Base-by-base conservation (phyloP, 2,329 filamentous ascomycete genomes). In the Claviceps purpurea region DNA sequence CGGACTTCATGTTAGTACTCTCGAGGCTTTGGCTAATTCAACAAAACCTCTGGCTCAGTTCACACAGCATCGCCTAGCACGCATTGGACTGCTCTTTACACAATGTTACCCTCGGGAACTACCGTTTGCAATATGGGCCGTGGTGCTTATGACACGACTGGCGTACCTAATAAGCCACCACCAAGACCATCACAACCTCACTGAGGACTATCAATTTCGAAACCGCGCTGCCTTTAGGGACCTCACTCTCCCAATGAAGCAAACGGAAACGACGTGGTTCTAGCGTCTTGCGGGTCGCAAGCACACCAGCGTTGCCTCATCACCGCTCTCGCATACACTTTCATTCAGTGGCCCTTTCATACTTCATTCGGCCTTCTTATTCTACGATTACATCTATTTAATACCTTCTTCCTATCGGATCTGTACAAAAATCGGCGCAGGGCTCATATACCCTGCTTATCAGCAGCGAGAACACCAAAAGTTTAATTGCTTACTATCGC, bases 121-220 rank as follows among this genome's bases (percentile, higher is more conserved):
- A 62, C 58, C 55, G 61, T 62, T 49, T 62, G 58, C 64, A 73
- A 75, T 62, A 74, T 75, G 71, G 74, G 71, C 55, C 68, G 74
- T 53, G 73, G 74, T 54, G 73, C 72, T 57, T 77, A 77, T 60
- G 74, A 77, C 58, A 74, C 72, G 56, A 76, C 73, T 24, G 72
- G 72, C 47, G 65, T 75, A 24, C 65, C 68, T 53, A 75, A 68
- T 52, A 76, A 76, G 65, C 73, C 73, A 52, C 68, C 69, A 30
- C 70, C 69, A 51, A 67, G 65, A 49, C 69, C 69, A 30, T 30
- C 30, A 50, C 67, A 69, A 61, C 68, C 67, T 52, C 64, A 59
- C 60, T 71, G 30, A 65, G 68, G 37, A n/a, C 3, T 41, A 11
- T 45, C 38, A 13, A 41, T 42, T 11, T 16, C 44, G 14, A 7